Percentiles rank a stretch among this genome's conserved stretches.
phyloP scores from a whole-genome alignment of 2,329 filamentous ascomycete genomes.

The Pseudocercospora eumusae region DNA sequence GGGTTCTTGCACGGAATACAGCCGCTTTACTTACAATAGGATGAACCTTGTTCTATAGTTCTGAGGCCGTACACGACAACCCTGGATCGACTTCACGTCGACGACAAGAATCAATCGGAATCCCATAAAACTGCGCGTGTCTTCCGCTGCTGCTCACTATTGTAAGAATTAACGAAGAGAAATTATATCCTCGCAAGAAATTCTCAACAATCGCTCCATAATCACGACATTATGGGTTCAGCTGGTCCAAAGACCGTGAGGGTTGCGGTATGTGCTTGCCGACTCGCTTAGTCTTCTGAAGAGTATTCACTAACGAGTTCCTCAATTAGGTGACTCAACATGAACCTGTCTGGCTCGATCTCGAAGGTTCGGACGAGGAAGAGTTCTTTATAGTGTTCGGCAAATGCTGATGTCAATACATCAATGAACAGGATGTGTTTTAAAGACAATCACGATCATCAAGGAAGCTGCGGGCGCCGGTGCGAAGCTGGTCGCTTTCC shows the following conservation, averaged over 20 bases:
- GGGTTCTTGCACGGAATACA: slow-evolving; percentile 3
- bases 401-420: not conserved
- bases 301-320: not conserved
- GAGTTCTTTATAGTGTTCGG: not conserved
- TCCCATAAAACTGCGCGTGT: not conserved
- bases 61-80: not conserved
- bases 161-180: not conserved
- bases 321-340: slow-evolving; percentile 53
- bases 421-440: not conserved
- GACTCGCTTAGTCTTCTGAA: not conserved
- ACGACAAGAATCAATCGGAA: slow-evolving; percentile 1
- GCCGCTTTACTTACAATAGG: not conserved
- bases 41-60: slow-evolving; percentile 5
- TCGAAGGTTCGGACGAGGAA: slow-evolving; percentile 50
- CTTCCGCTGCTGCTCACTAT: not conserved
- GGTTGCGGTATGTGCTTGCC: slow-evolving; percentile 23
- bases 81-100: not conserved
- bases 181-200: not conserved
- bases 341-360: slow-evolving; percentile 63
- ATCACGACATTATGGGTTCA: slow-evolving; percentile 19
- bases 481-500: slow-evolving; percentile 56
- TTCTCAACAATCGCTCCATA: not conserved
- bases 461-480: slow-evolving; percentile 56
- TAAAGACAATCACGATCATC: slow-evolving; percentile 61
- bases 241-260: slow-evolving; percentile 24